phyloP scores from a whole-genome alignment of 2,329 filamentous ascomycete species.

The Xylaria sp. region DNA sequence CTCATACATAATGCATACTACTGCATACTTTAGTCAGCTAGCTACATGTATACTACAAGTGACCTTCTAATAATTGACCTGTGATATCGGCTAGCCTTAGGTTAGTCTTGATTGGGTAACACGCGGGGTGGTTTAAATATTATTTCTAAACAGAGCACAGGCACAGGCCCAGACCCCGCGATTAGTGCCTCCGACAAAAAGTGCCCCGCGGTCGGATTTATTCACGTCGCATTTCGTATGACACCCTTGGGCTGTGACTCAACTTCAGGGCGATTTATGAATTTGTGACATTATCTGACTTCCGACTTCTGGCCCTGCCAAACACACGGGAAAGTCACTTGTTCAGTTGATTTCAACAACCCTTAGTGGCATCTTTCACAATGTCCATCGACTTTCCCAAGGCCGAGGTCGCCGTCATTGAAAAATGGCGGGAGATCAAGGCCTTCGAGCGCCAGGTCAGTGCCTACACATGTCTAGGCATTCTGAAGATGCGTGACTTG shows the following conservation, averaged over 20 bases:
- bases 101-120: constrained; percentile 29
- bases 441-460: constrained; percentile 85
- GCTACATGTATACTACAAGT: not conserved
- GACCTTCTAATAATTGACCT: not conserved
- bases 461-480: constrained; percentile 30
- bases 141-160: constrained; percentile 1
- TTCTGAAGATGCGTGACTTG: constrained; percentile 11
- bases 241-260: constrained; percentile 33
- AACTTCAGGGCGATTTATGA: constrained; percentile 20
- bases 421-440: constrained; percentile 89
- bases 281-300: constrained; percentile 2
- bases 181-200: constrained; percentile 33
- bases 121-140: constrained; percentile 24
- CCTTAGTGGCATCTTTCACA: constrained; percentile 39
- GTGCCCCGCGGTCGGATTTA: constrained; percentile 38
- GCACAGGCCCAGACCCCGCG: constrained; percentile 29
- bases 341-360: constrained; percentile 6
- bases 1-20: no score
- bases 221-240: constrained; percentile 19
- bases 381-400: constrained; percentile 94
- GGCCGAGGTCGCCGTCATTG: constrained; percentile 86
- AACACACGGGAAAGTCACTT: constrained; percentile 1
- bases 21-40: not conserved
- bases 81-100: not conserved
- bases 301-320: constrained; percentile 10